These are phyloP conservation scores for Skeletonema tropicum DNA, from an alignment of 108 stramenopile genomes.

Conservation along the genomic window DNA sequence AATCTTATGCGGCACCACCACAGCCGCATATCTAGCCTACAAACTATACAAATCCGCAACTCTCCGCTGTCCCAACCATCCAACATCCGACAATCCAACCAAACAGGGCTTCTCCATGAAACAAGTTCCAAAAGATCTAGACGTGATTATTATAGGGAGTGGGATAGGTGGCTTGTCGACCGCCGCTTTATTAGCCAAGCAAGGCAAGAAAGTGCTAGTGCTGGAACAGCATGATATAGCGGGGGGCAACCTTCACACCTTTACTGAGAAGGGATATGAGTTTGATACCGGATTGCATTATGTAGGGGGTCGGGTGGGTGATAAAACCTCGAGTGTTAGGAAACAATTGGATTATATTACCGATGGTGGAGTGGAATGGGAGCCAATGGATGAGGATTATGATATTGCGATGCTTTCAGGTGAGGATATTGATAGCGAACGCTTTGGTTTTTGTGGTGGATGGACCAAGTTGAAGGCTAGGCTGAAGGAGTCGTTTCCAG, in stretches of 20 bases:
- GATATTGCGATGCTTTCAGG: conserved; percentile 28
- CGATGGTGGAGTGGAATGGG: conserved; percentile 50
- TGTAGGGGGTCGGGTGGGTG: conserved; percentile 42
- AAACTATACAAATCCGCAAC: neutral
- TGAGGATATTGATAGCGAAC: neutral
- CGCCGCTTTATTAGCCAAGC: conserved; percentile 51
- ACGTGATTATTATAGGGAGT: conserved; percentile 57
- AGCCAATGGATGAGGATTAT: conserved; percentile 46
- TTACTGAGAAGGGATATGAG: conserved; percentile 59
- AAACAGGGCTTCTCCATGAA: conserved; percentile 43
- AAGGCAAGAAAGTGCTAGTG: conserved; percentile 57
- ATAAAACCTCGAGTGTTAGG: conserved; percentile 12
- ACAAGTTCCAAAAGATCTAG: conserved; percentile 24
- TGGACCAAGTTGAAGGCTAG: conserved; percentile 33
- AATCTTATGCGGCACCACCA: neutral
- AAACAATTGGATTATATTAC: conserved; percentile 37
- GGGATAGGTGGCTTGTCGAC: conserved; percentile 62
- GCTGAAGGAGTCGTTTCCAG: conserved; percentile 27
- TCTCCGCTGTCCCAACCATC: conserved; percentile 19
- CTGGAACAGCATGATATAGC: conserved; percentile 62
- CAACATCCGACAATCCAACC: conserved; percentile 26
- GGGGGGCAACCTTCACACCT: conserved; percentile 61
- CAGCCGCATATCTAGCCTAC: conserved; percentile 7
- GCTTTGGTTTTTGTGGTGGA: conserved; percentile 16
- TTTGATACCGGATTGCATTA: conserved; percentile 70